Evolutionary conservation across 2,329 filamentous ascomycete genomes (phyloP), one percentile per base, ranked within the genome.

Genomic region (Aschersonia sp.): DNA sequence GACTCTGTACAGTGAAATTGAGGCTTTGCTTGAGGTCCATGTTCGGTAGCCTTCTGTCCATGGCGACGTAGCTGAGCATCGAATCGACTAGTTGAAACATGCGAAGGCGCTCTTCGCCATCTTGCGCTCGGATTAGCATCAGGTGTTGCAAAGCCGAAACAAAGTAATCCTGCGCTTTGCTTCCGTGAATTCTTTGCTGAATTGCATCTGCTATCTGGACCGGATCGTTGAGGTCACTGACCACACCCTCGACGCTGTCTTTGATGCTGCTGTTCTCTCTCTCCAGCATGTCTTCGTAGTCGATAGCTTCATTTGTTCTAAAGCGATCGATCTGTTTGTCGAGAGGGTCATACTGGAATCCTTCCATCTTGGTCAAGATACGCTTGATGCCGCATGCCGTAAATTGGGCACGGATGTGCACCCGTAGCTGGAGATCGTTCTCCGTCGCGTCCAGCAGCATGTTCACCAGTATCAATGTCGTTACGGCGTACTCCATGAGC

Each of bases 61-160:
- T 98, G 57, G 91, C 91, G 52, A 98, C 91, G 65, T 97, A 97
- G 65, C 89, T 95, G 54, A 98, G 80, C 89, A 97, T 97, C n/a
- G 87, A 84, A 66, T 98, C 92, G 31, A 97, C 89, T 31, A 98
- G 78, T 70, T 97, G 92, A 68, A 97, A 98, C 84, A 96, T 92
- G 45, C 88, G 82, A 52, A 96, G 68, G 10, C 89, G 81, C 65
- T 98, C 92, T 61, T 97, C 92, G 45, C 85, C 84, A 57, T 94
- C 88, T 54, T 89, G 92, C 59, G 95, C 85, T 49, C 89, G 80
- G 54, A 97, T 94, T 43, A 98, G 76, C 56, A 98, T 75, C 63
- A 98, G 75, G 69, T 98, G 92, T 62, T 98, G 92, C 66, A 98
- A 78, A 28, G 91, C 87, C 44, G 91, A 96, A 31, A 95, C 72